A percentile compares a stretch with the other conserved stretches of the same genome.
phyloP scores from a whole-genome alignment of 2,329 filamentous ascomycete genomes.

The Colletotrichum paranaense region DNA sequence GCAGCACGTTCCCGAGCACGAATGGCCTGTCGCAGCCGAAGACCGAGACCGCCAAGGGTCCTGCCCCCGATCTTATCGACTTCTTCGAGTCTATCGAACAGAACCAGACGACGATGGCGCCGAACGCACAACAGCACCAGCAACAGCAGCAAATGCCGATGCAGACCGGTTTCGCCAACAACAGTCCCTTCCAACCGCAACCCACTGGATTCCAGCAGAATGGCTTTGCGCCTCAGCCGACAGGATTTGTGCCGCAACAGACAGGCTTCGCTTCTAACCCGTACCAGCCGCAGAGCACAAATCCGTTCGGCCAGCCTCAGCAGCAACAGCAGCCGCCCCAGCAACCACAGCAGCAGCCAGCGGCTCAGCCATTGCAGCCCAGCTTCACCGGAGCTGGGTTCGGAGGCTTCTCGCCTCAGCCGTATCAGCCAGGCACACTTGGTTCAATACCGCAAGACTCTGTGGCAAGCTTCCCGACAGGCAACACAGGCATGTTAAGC shows the following conservation, averaged over 20 bases:
- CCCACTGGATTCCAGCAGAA: constrained; percentile 50
- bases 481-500: constrained; percentile 53
- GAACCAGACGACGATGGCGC: constrained; percentile 79
- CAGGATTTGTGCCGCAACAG: constrained; percentile 54
- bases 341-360: constrained; percentile 40
- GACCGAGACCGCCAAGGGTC: constrained; percentile 67
- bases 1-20: constrained; percentile 50
- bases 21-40: constrained; percentile 51
- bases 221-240: constrained; percentile 56
- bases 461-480: constrained; percentile 61
- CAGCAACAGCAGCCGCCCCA: constrained; percentile 44
- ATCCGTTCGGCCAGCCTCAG: constrained; percentile 45
- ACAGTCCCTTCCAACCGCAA: constrained; percentile 46
- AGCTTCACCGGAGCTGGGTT: constrained; percentile 80
- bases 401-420: constrained; percentile 81
- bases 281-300: constrained; percentile 53
- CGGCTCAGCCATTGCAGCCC: constrained; percentile 55
- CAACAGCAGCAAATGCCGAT: constrained; percentile 45
- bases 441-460: constrained; percentile 69
- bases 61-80: constrained; percentile 85
- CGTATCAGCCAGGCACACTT: constrained; percentile 65
- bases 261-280: constrained; percentile 54
- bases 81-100: constrained; percentile 95
- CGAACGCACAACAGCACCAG: constrained; percentile 48
- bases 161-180: constrained; percentile 42